Base-by-base conservation (phyloP, 306 rosid species). In the Cicer cuneatum region DNA sequence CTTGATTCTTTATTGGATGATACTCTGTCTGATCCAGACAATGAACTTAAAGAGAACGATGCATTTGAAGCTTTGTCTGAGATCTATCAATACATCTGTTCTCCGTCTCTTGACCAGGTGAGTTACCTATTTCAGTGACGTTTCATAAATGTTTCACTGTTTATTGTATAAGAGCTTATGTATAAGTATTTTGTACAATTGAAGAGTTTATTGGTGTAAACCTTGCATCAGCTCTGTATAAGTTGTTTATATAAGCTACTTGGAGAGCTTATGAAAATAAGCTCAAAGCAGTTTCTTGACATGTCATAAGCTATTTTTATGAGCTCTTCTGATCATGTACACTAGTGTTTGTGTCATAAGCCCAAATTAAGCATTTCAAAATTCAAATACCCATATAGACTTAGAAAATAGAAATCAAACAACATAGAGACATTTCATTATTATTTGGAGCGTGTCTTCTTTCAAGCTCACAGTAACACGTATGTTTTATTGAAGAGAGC, bases 91-190 rank as follows among this genome's bases (percentile, higher is more conserved):
- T 85, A 83, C 78, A 58, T 87, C 33, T 80, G 77, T 58, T 89
- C 96, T 75, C 85, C 89, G 56, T 88, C 88, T 29, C 48, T 84
- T 49, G 69, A 80, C 49, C 95, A 94, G 97, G 97, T 84, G 37
- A 64, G 74, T 62, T 72, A 40, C 60, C 48, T 24, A 8, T 60
- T 70, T 61, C 54, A 15, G 8, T 71, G 39, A 14, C 41, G 33
- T 79, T 60, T 61, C 58, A 21, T 42, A 16, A 37, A 7, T 1
- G 19, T 67, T 9, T 58, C 11, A 19, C 18, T 67, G 45, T 68
- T 15, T 63, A 41, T 9, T 5, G 8, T 63, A 10, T 29, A 58
- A 29, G 5, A 58, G 18, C 14, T 58, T 56, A 3, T 21, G 61
- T 21, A 19, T 21, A 2, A 6, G 42, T 11, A 6, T n/a, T 57